Conservation (phyloP, 768 basidiomycete species). For the Piloderma croceum region DNA sequence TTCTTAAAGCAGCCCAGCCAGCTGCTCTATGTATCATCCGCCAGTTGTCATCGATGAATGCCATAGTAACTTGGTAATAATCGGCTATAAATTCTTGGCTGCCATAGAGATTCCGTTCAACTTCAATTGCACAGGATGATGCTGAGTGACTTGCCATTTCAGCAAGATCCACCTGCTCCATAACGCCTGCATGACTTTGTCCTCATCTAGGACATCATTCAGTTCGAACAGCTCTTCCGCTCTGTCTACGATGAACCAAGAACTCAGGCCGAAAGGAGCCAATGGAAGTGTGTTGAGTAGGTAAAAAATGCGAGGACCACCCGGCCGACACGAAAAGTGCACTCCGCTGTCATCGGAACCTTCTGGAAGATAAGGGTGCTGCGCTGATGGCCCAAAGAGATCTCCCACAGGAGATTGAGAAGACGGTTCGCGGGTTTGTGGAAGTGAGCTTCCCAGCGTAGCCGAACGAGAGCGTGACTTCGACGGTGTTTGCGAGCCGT, state of each 20-base stretch:
- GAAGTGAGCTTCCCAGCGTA: too few species aligned
- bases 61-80: constrained; percentile 46
- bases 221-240: constrained; percentile 75
- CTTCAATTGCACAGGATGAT: not conserved
- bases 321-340: constrained; percentile 59
- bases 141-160: constrained; percentile 40
- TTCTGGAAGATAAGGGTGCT: constrained; percentile 46
- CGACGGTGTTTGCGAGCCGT: too few species aligned
- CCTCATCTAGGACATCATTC: constrained; percentile 66
- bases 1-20: constrained; percentile 58
- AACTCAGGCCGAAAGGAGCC: constrained; percentile 57
- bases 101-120: constrained; percentile 2
- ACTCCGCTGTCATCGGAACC: constrained; percentile 42
- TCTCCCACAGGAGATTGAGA: constrained; percentile 38
- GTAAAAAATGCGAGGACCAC: constrained; percentile 62
- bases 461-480: too few species aligned
- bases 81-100: constrained; percentile 53
- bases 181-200: constrained; percentile 73
- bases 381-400: constrained; percentile 47
- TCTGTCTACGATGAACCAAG: constrained; percentile 63
- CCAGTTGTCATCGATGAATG: constrained; percentile 60
- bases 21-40: constrained; percentile 63
- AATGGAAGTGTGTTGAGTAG: constrained; percentile 54
- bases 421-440: too few species aligned
- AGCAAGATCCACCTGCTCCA: constrained; percentile 74